These are phyloP conservation scores for Malassezia vespertilionis DNA, from an alignment of 1,284 basidiomycete genomes.

Conservation along the genomic window DNA sequence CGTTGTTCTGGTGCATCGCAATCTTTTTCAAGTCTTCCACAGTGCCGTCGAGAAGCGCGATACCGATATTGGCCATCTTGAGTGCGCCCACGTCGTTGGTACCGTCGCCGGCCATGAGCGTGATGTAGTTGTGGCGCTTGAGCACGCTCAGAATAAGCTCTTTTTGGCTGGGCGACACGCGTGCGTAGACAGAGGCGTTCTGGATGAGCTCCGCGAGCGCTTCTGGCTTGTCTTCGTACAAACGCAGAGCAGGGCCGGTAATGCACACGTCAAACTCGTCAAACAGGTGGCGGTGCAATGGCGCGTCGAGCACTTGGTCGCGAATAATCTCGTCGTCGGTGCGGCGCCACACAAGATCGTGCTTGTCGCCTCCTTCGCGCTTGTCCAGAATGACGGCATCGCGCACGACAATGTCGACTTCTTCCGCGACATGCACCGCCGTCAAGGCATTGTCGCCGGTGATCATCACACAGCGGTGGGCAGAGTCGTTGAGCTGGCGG, in stretches of 20 bases:
- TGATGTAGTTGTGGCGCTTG: conserved; percentile 41
- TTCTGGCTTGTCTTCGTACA: conserved; percentile 28
- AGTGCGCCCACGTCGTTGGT: conserved; percentile 47
- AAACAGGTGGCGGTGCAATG: conserved; percentile 38
- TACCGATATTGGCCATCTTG: conserved; percentile 46
- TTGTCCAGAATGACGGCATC: conserved; percentile 42
- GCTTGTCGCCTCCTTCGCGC: conserved; percentile 30
- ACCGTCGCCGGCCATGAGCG: conserved; percentile 46
- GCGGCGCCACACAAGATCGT: conserved; percentile 38
- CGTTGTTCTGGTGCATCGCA: conserved; percentile 40
- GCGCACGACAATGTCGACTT: conserved; percentile 46
- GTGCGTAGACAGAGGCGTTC: conserved; percentile 45
- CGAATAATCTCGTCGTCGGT: conserved; percentile 36
- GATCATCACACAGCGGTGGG: conserved; percentile 47
- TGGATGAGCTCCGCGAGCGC: conserved; percentile 38
- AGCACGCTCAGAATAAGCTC: conserved; percentile 44
- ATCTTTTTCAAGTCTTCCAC: conserved; percentile 43
- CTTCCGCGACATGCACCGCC: conserved; percentile 40
- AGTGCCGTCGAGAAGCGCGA: conserved; percentile 45
- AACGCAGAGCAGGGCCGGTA: conserved; percentile 43
- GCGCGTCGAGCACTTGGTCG: conserved; percentile 25
- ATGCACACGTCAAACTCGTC: conserved; percentile 46
- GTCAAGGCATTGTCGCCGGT: conserved; percentile 47
- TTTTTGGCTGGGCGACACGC: conserved; percentile 45
- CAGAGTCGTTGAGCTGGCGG: conserved; percentile 43